Evolutionary conservation across 148 eudicot species (phyloP), one percentile per base, ranked within the genome.

Genomic region (Pharnaceum exiguum): DNA sequence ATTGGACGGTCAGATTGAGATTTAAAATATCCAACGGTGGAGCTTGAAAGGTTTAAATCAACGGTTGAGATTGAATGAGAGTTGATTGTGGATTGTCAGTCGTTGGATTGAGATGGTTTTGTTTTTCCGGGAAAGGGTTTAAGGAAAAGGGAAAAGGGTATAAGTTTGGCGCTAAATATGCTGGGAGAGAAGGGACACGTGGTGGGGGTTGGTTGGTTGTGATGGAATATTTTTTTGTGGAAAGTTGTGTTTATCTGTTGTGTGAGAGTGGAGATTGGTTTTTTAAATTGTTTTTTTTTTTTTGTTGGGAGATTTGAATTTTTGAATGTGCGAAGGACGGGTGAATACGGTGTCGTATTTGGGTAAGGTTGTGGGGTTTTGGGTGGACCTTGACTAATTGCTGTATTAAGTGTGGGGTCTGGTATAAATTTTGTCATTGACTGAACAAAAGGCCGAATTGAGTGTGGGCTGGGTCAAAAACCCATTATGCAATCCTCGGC

Each of bases 151-250:
- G 26, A 42, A 51, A 40, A 53, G 51, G 31, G 7, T 38, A 19
- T 10, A 48, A 49, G 29, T 70, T 70, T 70, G 63, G 67, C 68
- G 63, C 68, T 55, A 55, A 62, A 54, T 24, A n/a, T 66, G 17
- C 37, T 48, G 17, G 31, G 29, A n/a, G 13, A 29, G 1, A 0
- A 1, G 12, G 53, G 26, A 16, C 58, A 67, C 71, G 71, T 58
- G 71, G 49, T 0, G 5, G 22, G 5, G 2, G 0, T 0, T 67
- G 19, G 50, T 42, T 67, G 29, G 63, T 2, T 28, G 7, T 7
- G 2, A 6, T 26, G 13, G 52, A 58, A 67, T 40, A 38, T 30
- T 15, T 12, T 37, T 24, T 55, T 23, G 31, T 2, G 25, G 28
- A 56, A 47, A 57, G 51, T 23, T n/a, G n/a, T n/a, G n/a, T n/a